These are phyloP conservation scores for Fusarium virguliforme DNA, from an alignment of 2,329 filamentous ascomycete genomes.

Conservation along the genomic window DNA sequence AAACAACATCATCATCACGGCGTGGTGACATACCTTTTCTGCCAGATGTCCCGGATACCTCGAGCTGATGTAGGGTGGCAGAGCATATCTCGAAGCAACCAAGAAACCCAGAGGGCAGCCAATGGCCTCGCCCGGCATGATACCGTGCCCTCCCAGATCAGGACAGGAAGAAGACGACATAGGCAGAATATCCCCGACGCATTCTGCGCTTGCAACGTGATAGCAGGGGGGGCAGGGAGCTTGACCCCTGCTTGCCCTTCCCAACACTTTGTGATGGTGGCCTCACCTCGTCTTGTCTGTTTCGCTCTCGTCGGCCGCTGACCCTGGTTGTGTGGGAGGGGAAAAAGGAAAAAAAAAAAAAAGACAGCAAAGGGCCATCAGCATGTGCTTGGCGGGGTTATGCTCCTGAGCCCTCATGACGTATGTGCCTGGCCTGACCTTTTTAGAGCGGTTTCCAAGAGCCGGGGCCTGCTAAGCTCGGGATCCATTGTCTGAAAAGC, in stretches of 20 bases:
- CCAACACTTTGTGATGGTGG: constrained; percentile 11
- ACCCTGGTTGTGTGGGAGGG: constrained; percentile 1
- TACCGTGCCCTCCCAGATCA: constrained; percentile 11
- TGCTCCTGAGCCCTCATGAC: constrained; percentile 12
- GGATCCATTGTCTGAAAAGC: background rate
- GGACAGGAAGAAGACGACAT: constrained; percentile 13
- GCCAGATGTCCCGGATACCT: background rate
- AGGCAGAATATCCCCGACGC: constrained; percentile 15
- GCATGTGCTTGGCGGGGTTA: constrained; percentile 20
- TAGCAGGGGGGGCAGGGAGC: constrained; percentile 2
- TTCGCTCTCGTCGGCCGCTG: background rate
- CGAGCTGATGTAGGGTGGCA: constrained; percentile 6
- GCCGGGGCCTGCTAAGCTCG: background rate
- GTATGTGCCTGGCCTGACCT: constrained; percentile 3
- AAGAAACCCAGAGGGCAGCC: background rate
- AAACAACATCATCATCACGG: constrained; percentile 34
- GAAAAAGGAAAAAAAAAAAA: background rate
- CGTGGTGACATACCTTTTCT: constrained; percentile 30
- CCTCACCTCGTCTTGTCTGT: background rate
- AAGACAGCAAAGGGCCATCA: background rate
- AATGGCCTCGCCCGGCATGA: constrained; percentile 12
- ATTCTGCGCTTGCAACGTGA: constrained; percentile 14
- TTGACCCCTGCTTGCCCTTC: constrained; percentile 8
- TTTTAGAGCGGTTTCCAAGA: background rate
- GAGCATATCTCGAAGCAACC: constrained; percentile 2